These are phyloP conservation scores for Ceratocystis colombiana DNA, from an alignment of 2,329 filamentous ascomycete species.

Conservation along the genomic window DNA sequence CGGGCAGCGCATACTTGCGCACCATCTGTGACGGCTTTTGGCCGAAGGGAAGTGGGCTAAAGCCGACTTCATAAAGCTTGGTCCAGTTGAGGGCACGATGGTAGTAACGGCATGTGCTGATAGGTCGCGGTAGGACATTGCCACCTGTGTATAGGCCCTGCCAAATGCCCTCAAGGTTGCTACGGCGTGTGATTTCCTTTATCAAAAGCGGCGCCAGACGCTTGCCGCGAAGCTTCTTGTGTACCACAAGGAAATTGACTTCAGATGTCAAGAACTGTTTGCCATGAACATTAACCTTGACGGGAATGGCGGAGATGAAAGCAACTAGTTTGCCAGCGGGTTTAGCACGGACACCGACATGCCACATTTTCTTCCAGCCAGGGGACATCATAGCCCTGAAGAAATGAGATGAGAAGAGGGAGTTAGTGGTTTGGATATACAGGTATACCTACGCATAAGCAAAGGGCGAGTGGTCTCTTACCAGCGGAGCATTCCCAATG, in stretches of 20 bases:
- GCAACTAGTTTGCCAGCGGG: constrained; percentile 81
- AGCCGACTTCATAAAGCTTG: constrained; percentile 89
- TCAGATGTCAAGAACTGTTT: constrained; percentile 70
- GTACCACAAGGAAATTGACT: constrained; percentile 96
- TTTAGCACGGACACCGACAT: constrained; percentile 80
- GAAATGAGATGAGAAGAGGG: too few relatives aligned
- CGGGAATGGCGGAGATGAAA: constrained; percentile 89
- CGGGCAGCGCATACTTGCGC: constrained; percentile 73
- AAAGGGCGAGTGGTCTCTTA: constrained; percentile 34
- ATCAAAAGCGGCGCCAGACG: constrained; percentile 88
- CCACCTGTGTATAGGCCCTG: constrained; percentile 96
- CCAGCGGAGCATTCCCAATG: constrained; percentile 79
- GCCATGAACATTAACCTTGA: constrained; percentile 68
- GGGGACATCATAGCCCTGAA: constrained; percentile 77
- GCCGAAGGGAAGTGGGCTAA: constrained; percentile 73
- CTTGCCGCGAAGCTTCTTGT: constrained; percentile 94
- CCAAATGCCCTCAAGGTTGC: constrained; percentile 76
- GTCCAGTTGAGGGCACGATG: constrained; percentile 91
- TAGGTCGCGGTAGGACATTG: constrained; percentile 77
- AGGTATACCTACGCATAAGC: too few relatives aligned
- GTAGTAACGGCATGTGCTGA: constrained; percentile 91
- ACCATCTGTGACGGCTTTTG: constrained; percentile 82
- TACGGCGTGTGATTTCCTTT: constrained; percentile 91
- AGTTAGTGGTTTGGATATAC: too few relatives aligned
- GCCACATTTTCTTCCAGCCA: constrained; percentile 89